A percentile compares a stretch with the other conserved stretches of the same genome.
phyloP scores from a whole-genome alignment of 2,329 filamentous ascomycete genomes.

The Byssoonygena ceratinophila region DNA sequence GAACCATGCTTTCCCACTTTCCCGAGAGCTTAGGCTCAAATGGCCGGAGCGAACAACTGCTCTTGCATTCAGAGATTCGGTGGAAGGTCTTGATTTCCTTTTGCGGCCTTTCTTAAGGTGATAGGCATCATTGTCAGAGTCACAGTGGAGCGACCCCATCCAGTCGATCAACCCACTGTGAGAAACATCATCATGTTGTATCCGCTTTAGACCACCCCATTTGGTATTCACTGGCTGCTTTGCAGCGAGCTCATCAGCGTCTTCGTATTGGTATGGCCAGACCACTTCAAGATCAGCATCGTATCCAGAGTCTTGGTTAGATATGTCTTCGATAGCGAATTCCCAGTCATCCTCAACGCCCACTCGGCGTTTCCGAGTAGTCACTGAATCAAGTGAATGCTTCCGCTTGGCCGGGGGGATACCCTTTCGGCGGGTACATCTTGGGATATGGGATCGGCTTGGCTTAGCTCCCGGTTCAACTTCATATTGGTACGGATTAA shows the following conservation, averaged over 20 bases:
- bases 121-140: constrained; percentile 20
- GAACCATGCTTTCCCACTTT: neutral
- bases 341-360: constrained; percentile 14
- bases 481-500: neutral
- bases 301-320: constrained; percentile 24
- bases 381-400: neutral
- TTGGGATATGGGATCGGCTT: neutral
- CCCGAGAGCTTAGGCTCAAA: neutral
- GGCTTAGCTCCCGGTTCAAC: constrained; percentile 29
- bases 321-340: constrained; percentile 22
- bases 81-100: constrained; percentile 23
- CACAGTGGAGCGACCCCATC: constrained; percentile 26
- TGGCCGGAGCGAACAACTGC: neutral
- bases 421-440: neutral
- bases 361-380: constrained; percentile 6
- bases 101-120: constrained; percentile 26
- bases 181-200: constrained; percentile 23
- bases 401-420: neutral
- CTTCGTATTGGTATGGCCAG: constrained; percentile 30
- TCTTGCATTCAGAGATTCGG: neutral
- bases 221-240: constrained; percentile 9
- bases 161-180: constrained; percentile 28
- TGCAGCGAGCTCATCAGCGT: constrained; percentile 18
- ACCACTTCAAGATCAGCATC: constrained; percentile 26
- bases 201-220: constrained; percentile 17